Percentiles rank a stretch among this genome's conserved stretches.
phyloP scores from a whole-genome alignment of 331 rosid genomes.

The Malus hybrid region DNA sequence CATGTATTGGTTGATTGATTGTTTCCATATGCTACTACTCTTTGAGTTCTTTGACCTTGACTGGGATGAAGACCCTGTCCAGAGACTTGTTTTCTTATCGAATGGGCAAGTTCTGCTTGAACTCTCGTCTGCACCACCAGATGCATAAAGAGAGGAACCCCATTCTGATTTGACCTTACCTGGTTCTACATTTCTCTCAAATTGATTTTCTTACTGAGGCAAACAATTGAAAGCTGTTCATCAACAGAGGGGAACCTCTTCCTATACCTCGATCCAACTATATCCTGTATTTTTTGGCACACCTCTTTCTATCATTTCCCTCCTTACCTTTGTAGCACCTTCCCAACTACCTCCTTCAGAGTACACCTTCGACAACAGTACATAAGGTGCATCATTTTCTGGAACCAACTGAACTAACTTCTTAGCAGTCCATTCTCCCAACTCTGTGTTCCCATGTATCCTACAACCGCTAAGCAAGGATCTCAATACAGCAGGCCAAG shows the following conservation, averaged over 20 bases:
- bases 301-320: constrained; percentile 25
- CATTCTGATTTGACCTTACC: too few relatives aligned
- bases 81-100: not conserved
- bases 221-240: not conserved
- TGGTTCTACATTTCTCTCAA: too few relatives aligned
- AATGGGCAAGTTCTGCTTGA: not conserved
- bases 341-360: constrained; percentile 46
- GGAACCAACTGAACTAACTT: constrained; percentile 37
- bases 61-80: not conserved
- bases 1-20: not conserved
- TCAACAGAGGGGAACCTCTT: not conserved
- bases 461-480: constrained; percentile 55
- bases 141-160: not conserved
- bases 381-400: constrained; percentile 26
- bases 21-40: not conserved
- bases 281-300: constrained; percentile 31
- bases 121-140: not conserved
- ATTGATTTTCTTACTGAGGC: not conserved
- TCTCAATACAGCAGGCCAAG: constrained; percentile 51
- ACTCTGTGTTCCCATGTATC: constrained; percentile 33
- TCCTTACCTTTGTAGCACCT: constrained; percentile 37
- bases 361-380: constrained; percentile 37
- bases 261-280: constrained; percentile 43
- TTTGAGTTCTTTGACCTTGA: not conserved
- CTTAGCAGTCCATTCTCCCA: constrained; percentile 45